Base-by-base conservation (phyloP, 495 filamentous ascomycete species). In the Penicillium tannophilum region DNA sequence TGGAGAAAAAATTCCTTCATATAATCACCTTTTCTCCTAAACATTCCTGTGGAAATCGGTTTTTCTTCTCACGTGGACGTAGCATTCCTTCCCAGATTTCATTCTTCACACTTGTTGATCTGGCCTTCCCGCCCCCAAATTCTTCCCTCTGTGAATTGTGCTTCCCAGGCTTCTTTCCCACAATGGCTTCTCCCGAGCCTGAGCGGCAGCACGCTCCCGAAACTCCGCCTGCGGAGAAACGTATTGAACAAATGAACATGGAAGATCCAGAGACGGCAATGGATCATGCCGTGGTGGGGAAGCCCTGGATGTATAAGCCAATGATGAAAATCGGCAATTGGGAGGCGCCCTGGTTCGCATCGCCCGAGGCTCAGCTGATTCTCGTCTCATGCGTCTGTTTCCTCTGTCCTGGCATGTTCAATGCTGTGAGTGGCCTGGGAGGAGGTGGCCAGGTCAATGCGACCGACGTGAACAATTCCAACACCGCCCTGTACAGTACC, bases 371-470 rank as follows among this genome's bases (percentile, higher is more conserved):
- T 36, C 90, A 93, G 72, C 77, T 93, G 42, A 58, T 89, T 30
- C 77, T 95, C 74, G 88, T 93, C 44, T 84, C 90, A 19, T 82
- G 93, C 61, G 90, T 94, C 54, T 96, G 91, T 73, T 96, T 96
- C 81, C 76, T 96, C 58, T 95, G 91, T 67, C 91, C 91, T 6
- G 91, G 90, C 69, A 90, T 88, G 83, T 93, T 86, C 80, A 96
- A 93, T 70, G 90, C 90, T 20, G 75, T 93, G 35, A 78, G 71
- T 50, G 89, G 89, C 62, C 79, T 94, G 26, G 91, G 91, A 63
- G 91, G 86, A 51, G 89, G 79, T 74, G 91, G 91, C 36, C 68
- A 79, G 45, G 44, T 87, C 53, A 82, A 91, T 63, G 46, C 77
- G 1, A 76, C 72, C 19, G 84, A 89, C 55, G 84, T 86, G 62